phyloP scores from a whole-genome alignment of 2,329 filamentous ascomycete species.

The Penicillium fuscoglaucum region DNA sequence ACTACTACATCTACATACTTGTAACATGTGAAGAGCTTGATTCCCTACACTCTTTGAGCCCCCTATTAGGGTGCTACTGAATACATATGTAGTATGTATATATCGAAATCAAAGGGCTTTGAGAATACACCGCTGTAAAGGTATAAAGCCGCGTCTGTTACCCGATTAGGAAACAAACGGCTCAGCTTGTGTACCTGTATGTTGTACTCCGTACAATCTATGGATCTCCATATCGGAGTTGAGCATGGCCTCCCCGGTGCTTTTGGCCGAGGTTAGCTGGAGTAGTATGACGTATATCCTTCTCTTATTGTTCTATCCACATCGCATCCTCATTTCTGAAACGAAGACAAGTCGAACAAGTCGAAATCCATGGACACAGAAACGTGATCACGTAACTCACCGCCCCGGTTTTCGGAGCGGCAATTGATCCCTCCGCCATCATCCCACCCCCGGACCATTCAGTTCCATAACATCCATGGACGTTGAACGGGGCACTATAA shows the following conservation, averaged over 20 bases:
- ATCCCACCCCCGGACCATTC: conserved; percentile 21
- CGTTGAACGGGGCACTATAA: not conserved
- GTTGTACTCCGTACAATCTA: not conserved
- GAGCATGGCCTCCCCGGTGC: not conserved
- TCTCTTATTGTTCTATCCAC: not conserved
- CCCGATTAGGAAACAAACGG: not conserved
- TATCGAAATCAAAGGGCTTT: not conserved
- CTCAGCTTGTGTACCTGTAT: not conserved
- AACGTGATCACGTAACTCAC: not conserved
- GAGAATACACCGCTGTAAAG: not conserved
- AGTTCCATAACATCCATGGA: not conserved
- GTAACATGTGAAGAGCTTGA: not conserved
- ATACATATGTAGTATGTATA: not conserved
- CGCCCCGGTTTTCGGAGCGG: conserved; percentile 7
- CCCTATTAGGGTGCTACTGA: not conserved
- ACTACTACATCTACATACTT: not conserved
- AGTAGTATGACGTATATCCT: not conserved
- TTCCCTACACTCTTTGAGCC: not conserved
- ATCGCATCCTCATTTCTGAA: not conserved
- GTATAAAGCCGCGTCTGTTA: not conserved
- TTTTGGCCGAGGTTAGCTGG: not conserved
- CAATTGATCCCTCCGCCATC: conserved; percentile 23
- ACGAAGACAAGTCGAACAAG: not conserved
- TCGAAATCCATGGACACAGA: not conserved
- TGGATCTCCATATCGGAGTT: not conserved